Base-by-base conservation (phyloP, 495 filamentous ascomycete species). In the Rhypophila decipiens region DNA sequence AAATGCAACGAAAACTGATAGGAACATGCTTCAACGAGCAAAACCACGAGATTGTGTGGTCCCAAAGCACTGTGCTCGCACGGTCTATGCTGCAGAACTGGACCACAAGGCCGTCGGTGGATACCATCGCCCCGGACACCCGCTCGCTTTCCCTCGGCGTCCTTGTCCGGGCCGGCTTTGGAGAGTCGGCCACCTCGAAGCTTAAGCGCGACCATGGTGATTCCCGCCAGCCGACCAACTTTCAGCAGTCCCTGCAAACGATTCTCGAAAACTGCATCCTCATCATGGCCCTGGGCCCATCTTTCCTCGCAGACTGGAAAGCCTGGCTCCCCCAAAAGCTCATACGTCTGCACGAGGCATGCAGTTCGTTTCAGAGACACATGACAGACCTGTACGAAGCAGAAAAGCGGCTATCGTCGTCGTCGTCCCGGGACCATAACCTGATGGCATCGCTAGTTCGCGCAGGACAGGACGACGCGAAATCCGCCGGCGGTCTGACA, bases 31-130 rank as follows among this genome's bases (percentile, higher is more conserved):
- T 78, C 59, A 74, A 69, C 34, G 73, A 80, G 48, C 68, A 65
- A 41, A 74, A 68, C 51, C 75, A 70, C 40, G 46, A 47, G 9
- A 42, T 73, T 1, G 74, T 77, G 0, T 79, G 73, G 73, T 22
- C 54, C 4, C 63, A 73, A 35, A 50, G 54, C 1, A 33, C 80
- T 17, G 57, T 57, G 19, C 74, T 80, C 42, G 68, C 72, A 8
- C 52, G 67, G 53, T 65, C 65, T 20, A 76, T 82, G 70, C 49
- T 78, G 3, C 49, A 47, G 2, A 64, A 68, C 51, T 76, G 71
- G 73, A 38, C 55, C 15, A 36, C 56, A 10, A 47, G 60, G 17
- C 42, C 40, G 0, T 39, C 35, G 15, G 12, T 64, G 13, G 40
- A 42, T 19, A 57, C 56, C 18, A 47, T 53, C 1, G 57, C 59